Evolutionary conservation across 345 rosid genomes (phyloP), one percentile per base, ranked within the genome.

Genomic region (Gynandropsis gynandra): DNA sequence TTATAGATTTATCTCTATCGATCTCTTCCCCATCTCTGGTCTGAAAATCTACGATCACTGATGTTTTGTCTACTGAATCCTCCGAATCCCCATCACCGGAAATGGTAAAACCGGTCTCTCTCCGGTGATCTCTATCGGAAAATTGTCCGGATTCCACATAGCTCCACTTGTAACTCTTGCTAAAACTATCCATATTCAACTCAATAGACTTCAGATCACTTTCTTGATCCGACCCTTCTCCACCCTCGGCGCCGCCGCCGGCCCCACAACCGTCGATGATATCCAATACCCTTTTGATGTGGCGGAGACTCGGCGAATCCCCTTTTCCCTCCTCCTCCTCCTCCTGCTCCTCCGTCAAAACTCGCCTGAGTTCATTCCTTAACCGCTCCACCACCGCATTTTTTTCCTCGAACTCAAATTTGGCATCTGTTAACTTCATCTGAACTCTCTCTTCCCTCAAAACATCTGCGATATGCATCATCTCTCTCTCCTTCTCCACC

Each of bases 151-250:
- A 36, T 63, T 10, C 57, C 43, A 61, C 83, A 61, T 76, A 87
- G 50, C 90, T 78, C 98, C 98, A 92, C 16, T 74, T 70, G 69
- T 81, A 89, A 81, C 86, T 75, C 61, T 61, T 63, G 65, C 67
- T 71, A 13, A 10, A 59, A 47, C 69, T 79, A 55, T 81, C 97
- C 97, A 92, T 87, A 53, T 76, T 85, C 67, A 92, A 64, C 65
- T 92, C 98, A 50, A 92, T 85, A 38, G 98, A 87, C 56, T 87
- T 95, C 33, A 85, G 80, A 70, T 85, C 97, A 50, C 97, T 92
- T 4, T 82, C 95, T 10, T 72, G 92, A 4, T 72, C 81, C 19
- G 84, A 81, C 33, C 70, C 84, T 64, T 78, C 90, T 27, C 63
- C 85, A 18, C 70, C 80, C 1, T 59, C n/a, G n/a, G n/a, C n/a